A percentile compares a stretch with the other conserved stretches of the same genome.
phyloP scores from a whole-genome alignment of 345 rosid genomes.

The Garcia nutans region DNA sequence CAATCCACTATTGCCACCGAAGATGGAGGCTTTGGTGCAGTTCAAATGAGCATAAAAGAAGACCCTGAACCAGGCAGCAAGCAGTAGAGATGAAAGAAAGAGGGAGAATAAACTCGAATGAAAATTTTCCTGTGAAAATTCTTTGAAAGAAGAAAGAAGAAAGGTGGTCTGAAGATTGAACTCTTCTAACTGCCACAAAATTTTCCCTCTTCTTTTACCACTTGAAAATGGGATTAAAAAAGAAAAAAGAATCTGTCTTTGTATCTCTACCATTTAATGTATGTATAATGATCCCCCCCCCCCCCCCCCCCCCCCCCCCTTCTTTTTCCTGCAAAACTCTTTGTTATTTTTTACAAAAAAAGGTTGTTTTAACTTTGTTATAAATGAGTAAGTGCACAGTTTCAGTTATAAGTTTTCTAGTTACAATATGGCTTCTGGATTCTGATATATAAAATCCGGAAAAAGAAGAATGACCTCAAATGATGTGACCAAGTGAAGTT shows the following conservation, averaged over 20 bases:
- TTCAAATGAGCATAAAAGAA: constrained; percentile 82
- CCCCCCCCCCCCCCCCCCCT: too few species aligned
- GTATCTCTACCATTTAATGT: constrained; percentile 43
- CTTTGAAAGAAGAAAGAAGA: constrained; percentile 20
- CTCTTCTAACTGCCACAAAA: constrained; percentile 21
- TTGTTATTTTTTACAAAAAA: constrained; percentile 42
- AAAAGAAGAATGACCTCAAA: not conserved
- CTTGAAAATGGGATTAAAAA: constrained; percentile 19
- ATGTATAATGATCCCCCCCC: constrained; percentile 31
- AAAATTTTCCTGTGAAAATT: constrained; percentile 33
- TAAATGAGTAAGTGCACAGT: constrained; percentile 42
- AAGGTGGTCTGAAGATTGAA: constrained; percentile 14
- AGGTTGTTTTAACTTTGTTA: constrained; percentile 33
- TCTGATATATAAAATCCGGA: not conserved
- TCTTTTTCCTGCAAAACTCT: constrained; percentile 25
- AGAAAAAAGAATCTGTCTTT: constrained; percentile 6
- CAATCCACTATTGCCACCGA: constrained; percentile 67
- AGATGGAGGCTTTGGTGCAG: constrained; percentile 57
- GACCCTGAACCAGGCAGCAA: constrained; percentile 54
- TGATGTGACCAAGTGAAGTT: constrained; percentile 31
- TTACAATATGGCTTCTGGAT: not conserved
- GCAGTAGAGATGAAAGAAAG: constrained; percentile 18
- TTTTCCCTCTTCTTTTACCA: constrained; percentile 33
- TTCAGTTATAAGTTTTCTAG: constrained; percentile 8
- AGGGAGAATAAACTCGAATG: not conserved